Conservation (phyloP, 192 early-diverging fungal species). For the Rhizophagus prolifer region DNA sequence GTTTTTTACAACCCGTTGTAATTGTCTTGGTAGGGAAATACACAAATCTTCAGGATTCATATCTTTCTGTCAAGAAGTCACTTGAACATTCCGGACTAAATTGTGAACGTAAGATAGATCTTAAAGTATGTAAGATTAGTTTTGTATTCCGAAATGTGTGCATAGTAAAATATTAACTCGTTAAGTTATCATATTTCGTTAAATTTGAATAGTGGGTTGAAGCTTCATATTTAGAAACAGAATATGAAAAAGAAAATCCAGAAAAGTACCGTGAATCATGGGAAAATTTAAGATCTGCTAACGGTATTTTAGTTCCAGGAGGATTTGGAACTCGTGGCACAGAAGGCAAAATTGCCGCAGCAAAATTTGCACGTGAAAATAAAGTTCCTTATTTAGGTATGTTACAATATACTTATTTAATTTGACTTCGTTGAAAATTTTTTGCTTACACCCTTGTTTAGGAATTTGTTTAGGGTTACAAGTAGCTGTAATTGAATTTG, state of each 20-base stretch:
- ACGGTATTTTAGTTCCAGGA: constrained; percentile 96
- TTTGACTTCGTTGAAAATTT: not conserved
- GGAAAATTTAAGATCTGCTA: constrained; percentile 81
- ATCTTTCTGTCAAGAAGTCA: constrained; percentile 95
- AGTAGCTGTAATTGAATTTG: constrained; percentile 96
- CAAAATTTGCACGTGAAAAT: constrained; percentile 97
- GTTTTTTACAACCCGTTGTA: constrained; percentile 76
- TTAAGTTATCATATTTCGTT: not conserved
- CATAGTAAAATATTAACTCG: not conserved
- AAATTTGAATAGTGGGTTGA: constrained; percentile 82
- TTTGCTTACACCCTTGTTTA: not conserved
- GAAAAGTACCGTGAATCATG: constrained; percentile 96
- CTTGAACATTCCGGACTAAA: constrained; percentile 91
- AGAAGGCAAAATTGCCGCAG: constrained; percentile 93
- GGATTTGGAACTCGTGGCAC: constrained; percentile 96
- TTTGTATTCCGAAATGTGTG: not conserved
- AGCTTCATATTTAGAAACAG: constrained; percentile 84
- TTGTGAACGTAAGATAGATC: constrained; percentile 78
- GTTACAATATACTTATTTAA: not conserved
- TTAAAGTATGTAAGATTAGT: constrained; percentile 40
- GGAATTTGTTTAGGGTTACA: constrained; percentile 95
- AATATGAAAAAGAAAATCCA: constrained; percentile 72
- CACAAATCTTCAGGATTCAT: constrained; percentile 93
- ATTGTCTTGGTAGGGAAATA: constrained; percentile 98
- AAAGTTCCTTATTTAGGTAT: constrained; percentile 91